A percentile compares a stretch with the other conserved stretches of the same genome.
Evolutionary conservation across 2,329 filamentous ascomycete genomes (phyloP).

Genomic region (Canariomyces notabilis): DNA sequence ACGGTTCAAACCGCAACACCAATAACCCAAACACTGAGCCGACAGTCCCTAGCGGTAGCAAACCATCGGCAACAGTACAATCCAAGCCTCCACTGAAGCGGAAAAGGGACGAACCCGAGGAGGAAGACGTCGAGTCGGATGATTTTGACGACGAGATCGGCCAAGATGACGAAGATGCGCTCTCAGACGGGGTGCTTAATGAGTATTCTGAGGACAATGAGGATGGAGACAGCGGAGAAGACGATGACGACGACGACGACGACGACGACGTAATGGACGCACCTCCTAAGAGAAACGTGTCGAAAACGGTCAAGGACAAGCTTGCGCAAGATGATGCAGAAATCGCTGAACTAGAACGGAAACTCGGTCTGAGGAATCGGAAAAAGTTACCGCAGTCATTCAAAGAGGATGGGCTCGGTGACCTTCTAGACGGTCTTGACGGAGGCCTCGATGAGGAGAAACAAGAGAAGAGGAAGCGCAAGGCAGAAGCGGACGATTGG

Average conservation of each 20-base stretch:
- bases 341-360: constrained; percentile 82
- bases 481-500: constrained; percentile 56
- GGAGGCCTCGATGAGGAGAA: constrained; percentile 42
- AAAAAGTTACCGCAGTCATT: constrained; percentile 70
- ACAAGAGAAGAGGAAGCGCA: constrained; percentile 57
- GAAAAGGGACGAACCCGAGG: constrained; percentile 9
- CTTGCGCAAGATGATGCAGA: constrained; percentile 80
- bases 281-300: constrained; percentile 19
- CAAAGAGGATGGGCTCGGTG: constrained; percentile 76
- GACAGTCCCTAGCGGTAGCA: constrained; percentile 6
- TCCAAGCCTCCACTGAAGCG: constrained; percentile 17
- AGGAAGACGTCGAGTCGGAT: constrained; percentile 10
- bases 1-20: not conserved
- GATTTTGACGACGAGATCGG: constrained; percentile 4
- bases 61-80: not conserved
- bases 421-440: constrained; percentile 66
- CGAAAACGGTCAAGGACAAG: constrained; percentile 50
- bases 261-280: constrained; percentile 24
- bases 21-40: not conserved
- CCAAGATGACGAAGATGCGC: constrained; percentile 6
- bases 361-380: constrained; percentile 73
- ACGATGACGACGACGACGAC: constrained; percentile 29
- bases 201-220: constrained; percentile 25
- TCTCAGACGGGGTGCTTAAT: constrained; percentile 15
- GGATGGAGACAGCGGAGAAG: constrained; percentile 28